phyloP scores from a whole-genome alignment of 2,329 filamentous ascomycete genomes.

The Arthrocladium fulminans region DNA sequence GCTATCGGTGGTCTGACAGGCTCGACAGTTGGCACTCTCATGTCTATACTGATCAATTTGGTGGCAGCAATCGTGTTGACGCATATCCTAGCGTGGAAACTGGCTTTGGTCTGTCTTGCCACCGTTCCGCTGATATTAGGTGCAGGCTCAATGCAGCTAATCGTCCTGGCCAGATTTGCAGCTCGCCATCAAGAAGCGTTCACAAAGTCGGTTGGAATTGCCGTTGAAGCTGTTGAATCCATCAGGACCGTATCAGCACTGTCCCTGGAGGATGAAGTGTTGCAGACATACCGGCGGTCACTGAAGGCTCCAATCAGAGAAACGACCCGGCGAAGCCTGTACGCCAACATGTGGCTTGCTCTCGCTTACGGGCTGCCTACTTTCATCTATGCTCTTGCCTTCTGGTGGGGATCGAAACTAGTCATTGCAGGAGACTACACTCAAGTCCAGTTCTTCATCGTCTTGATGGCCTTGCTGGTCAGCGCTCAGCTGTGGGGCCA shows the following conservation, averaged over 20 bases:
- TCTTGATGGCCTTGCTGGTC: slow-evolving; percentile 61
- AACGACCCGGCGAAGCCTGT: slow-evolving; percentile 39
- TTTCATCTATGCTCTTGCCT: slow-evolving; percentile 64
- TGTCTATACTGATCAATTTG: slow-evolving; percentile 68
- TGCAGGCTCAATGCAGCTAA: slow-evolving; percentile 59
- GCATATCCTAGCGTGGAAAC: slow-evolving; percentile 66
- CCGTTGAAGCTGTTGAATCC: slow-evolving; percentile 43
- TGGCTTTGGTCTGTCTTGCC: slow-evolving; percentile 62
- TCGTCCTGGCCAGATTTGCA: slow-evolving; percentile 50
- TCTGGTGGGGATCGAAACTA: slow-evolving; percentile 69
- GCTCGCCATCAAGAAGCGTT: slow-evolving; percentile 45
- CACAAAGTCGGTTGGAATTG: slow-evolving; percentile 42
- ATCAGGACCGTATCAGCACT: slow-evolving; percentile 45
- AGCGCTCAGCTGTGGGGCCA: slow-evolving; percentile 65
- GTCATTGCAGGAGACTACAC: slow-evolving; percentile 59
- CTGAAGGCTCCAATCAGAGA: slow-evolving; percentile 40
- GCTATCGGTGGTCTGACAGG: slow-evolving; percentile 53
- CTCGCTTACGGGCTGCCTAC: slow-evolving; percentile 45
- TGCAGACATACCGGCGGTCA: slow-evolving; percentile 38
- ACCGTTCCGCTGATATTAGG: slow-evolving; percentile 60
- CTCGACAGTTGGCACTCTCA: slow-evolving; percentile 58
- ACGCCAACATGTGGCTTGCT: slow-evolving; percentile 38
- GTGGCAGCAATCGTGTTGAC: slow-evolving; percentile 59
- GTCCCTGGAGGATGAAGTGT: slow-evolving; percentile 43
- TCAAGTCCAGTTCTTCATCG: slow-evolving; percentile 64